Evolutionary conservation across 2,329 filamentous ascomycete genomes (phyloP).

Genomic region (Truncatella angustata): DNA sequence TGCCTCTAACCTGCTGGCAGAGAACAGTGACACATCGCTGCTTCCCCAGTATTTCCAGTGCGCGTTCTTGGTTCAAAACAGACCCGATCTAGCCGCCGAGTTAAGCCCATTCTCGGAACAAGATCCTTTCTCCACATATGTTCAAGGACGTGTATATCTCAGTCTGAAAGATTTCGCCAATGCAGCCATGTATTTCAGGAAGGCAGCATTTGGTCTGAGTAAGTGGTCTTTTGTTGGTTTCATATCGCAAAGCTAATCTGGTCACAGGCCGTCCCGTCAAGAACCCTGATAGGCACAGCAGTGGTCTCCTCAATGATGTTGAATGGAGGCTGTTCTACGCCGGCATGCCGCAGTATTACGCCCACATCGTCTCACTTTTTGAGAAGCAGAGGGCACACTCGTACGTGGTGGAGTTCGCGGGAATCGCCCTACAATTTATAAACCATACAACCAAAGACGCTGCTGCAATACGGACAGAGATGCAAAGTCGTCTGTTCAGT

Average conservation of each 20-base stretch:
- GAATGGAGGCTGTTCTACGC: constrained; percentile 69
- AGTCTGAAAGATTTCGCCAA: constrained; percentile 70
- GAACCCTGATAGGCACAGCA: constrained; percentile 53
- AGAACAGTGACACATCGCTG: constrained; percentile 65
- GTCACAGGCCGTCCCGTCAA: constrained; percentile 41
- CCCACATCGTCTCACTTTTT: constrained; percentile 79
- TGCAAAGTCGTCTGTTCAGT: constrained; percentile 81
- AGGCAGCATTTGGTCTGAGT: constrained; percentile 81
- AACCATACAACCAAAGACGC: constrained; percentile 30
- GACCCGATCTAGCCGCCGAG: constrained; percentile 59
- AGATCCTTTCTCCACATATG: constrained; percentile 69
- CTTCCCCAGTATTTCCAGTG: constrained; percentile 60
- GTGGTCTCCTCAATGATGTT: constrained; percentile 70
- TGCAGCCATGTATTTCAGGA: constrained; percentile 76
- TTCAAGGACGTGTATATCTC: constrained; percentile 78
- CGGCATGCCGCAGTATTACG: constrained; percentile 81
- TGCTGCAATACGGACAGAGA: constrained; percentile 58
- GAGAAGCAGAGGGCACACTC: constrained; percentile 75
- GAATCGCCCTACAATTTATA: constrained; percentile 68
- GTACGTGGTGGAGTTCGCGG: constrained; percentile 80
- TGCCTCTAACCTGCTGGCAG: constrained; percentile 63
- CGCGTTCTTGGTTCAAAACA: constrained; percentile 56
- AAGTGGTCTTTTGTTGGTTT: constrained; percentile 36
- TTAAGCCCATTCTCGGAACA: constrained; percentile 55
- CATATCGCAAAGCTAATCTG: constrained; percentile 19